A percentile compares a stretch with the other conserved stretches of the same genome.
Conservation (phyloP, 176 grass and related monocot genomes). For the Panicum miliaceum region DNA sequence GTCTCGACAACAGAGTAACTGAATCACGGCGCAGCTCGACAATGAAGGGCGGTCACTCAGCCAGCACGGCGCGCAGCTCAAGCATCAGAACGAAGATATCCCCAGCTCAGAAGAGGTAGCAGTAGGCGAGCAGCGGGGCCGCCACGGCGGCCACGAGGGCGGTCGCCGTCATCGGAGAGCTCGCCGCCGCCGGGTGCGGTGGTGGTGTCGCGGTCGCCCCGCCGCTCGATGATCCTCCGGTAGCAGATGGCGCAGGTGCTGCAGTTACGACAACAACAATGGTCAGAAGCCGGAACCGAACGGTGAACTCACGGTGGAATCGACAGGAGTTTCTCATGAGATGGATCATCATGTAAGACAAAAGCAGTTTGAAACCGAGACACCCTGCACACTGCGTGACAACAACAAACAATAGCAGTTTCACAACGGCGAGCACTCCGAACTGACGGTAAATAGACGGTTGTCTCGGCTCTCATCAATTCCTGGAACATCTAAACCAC, state of each 20-base stretch:
- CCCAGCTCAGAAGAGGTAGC: slow-evolving; percentile 53
- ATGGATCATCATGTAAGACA: too few species aligned
- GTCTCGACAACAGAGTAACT: slow-evolving; percentile 1
- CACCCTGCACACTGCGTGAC: background rate
- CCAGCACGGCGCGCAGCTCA: too few species aligned
- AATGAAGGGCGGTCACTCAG: background rate
- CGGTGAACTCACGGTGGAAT: background rate
- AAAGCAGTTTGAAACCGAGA: too few species aligned
- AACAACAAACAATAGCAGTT: background rate
- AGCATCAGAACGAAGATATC: background rate
- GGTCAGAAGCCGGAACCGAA: background rate
- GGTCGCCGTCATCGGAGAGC: slow-evolving; percentile 16
- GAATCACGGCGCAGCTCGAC: background rate
- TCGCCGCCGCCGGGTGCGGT: background rate
- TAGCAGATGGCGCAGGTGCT: slow-evolving; percentile 34
- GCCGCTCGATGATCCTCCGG: slow-evolving; percentile 22
- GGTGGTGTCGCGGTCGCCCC: slow-evolving; percentile 12
- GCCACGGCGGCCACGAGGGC: slow-evolving; percentile 1
- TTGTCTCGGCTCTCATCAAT: too few species aligned
- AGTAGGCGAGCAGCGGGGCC: slow-evolving; percentile 32
- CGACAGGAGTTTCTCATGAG: background rate
- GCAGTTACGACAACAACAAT: background rate
- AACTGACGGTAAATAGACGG: too few species aligned
- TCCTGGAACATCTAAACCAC: background rate
- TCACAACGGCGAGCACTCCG: background rate